Conservation (phyloP, 192 early-diverging fungal species). For the Coemansia sp. region DNA sequence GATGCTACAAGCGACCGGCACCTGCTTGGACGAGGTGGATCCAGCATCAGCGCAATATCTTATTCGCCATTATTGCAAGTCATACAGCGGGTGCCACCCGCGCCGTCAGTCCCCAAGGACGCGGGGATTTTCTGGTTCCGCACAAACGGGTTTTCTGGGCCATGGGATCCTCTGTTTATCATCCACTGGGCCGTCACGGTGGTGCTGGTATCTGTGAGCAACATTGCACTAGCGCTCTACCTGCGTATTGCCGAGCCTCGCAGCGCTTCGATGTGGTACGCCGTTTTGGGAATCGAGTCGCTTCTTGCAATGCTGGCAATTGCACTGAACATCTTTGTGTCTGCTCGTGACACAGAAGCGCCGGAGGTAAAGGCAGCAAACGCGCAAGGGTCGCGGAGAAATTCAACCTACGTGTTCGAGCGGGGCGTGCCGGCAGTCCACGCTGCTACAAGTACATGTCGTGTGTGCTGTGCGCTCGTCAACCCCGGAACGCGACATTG, state of each 20-base stretch:
- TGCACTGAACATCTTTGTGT: conserved; percentile 16
- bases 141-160: conserved; percentile 42
- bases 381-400: conserved; percentile 13
- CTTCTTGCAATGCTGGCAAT: conserved; percentile 16
- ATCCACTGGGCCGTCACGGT: conserved; percentile 34
- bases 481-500: conserved; percentile 38
- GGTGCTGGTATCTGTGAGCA: conserved; percentile 17
- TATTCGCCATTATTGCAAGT: conserved; percentile 7
- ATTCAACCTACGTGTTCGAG: conserved; percentile 34
- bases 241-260: conserved; percentile 10
- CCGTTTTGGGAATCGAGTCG: conserved; percentile 14
- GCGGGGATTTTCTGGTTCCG: conserved; percentile 47
- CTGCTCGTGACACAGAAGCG: conserved; percentile 33
- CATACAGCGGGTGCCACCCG: conserved; percentile 20
- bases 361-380: conserved; percentile 15
- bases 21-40: conserved; percentile 3
- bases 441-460: conserved; percentile 26
- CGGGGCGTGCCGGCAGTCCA: conserved; percentile 44
- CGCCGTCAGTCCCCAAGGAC: conserved; percentile 36
- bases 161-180: conserved; percentile 50
- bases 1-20: conserved; percentile 3
- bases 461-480: conserved; percentile 24
- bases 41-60: not conserved
- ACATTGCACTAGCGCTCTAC: conserved; percentile 23
- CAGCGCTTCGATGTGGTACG: conserved; percentile 12